Conservation (phyloP, 805 yeast species). For the Saccharomyces mikatae region DNA sequence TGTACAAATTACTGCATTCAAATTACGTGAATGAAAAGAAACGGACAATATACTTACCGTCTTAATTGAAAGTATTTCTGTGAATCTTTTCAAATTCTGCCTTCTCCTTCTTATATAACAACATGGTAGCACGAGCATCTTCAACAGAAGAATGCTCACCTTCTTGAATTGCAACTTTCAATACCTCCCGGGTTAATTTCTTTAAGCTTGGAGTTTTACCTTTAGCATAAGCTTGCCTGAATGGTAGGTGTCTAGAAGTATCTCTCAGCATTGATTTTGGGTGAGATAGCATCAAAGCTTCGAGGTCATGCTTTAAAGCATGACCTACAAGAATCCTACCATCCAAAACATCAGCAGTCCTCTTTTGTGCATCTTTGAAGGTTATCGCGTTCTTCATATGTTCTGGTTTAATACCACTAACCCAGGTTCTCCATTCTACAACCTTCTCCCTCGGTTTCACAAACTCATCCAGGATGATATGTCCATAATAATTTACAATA, state of each 20-base stretch:
- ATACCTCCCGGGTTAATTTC: slow-evolving; percentile 48
- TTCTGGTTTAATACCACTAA: slow-evolving; percentile 71
- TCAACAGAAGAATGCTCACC: slow-evolving; percentile 82
- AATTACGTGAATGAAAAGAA: not conserved
- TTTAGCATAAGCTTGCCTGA: slow-evolving; percentile 43
- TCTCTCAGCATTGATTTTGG: slow-evolving; percentile 61
- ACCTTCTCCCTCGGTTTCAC: slow-evolving; percentile 71
- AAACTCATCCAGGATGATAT: slow-evolving; percentile 58
- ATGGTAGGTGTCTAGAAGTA: slow-evolving; percentile 57
- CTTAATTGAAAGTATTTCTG: slow-evolving; percentile 10
- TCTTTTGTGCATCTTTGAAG: slow-evolving; percentile 58
- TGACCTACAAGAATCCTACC: slow-evolving; percentile 72
- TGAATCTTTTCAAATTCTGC: slow-evolving; percentile 48
- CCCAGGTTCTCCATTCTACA: slow-evolving; percentile 90
- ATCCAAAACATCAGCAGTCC: slow-evolving; percentile 44
- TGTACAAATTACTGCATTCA: not conserved
- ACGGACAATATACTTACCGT: not conserved
- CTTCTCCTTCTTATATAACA: slow-evolving; percentile 56
- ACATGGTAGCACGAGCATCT: slow-evolving; percentile 85
- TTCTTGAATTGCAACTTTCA: slow-evolving; percentile 56
- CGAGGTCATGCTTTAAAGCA: slow-evolving; percentile 72
- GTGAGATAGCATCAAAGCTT: slow-evolving; percentile 57
- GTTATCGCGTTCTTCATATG: slow-evolving; percentile 61
- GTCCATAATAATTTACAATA: slow-evolving; percentile 75
- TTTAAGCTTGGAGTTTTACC: slow-evolving; percentile 73